Conservation (phyloP, 1,284 basidiomycete species). For the Cryptococcus jaspeensis region DNA sequence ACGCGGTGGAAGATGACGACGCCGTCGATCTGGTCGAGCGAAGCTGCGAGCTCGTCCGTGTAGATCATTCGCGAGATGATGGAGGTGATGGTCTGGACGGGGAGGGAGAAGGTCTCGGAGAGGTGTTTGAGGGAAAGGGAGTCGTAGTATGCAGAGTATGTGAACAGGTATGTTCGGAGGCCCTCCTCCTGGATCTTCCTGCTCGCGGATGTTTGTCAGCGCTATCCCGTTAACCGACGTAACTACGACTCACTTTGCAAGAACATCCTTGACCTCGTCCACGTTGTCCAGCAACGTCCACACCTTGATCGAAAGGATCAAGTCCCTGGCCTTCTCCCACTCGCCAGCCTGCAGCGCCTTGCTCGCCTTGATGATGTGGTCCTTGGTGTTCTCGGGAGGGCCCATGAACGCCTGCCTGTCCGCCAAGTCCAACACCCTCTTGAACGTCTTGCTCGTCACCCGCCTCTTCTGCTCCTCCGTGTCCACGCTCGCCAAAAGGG, state of each 20-base stretch:
- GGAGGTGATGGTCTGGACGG: constrained; percentile 77
- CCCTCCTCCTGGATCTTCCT: constrained; percentile 98
- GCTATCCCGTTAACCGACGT: background rate
- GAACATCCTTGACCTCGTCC: constrained; percentile 85
- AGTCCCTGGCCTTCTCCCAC: constrained; percentile 91
- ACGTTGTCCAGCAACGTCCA: constrained; percentile 95
- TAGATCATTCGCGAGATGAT: constrained; percentile 99
- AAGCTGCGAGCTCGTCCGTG: constrained; percentile 92
- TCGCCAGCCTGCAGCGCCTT: constrained; percentile 95
- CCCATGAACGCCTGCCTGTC: constrained; percentile 98
- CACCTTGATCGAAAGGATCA: constrained; percentile 94
- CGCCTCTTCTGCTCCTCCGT: constrained; percentile 90
- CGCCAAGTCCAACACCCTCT: constrained; percentile 91
- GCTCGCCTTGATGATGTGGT: constrained; percentile 99
- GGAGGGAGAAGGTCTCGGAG: constrained; percentile 81
- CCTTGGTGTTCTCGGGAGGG: constrained; percentile 95
- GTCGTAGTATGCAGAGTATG: constrained; percentile 93
- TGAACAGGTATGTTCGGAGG: constrained; percentile 94
- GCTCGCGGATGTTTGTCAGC: background rate
- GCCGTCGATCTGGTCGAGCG: constrained; percentile 81
- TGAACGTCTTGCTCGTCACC: constrained; percentile 91
- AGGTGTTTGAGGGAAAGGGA: constrained; percentile 85
- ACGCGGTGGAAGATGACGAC: constrained; percentile 88
- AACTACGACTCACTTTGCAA: constrained; percentile 68
- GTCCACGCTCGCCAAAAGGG: constrained; percentile 88